Evolutionary conservation across 2,329 filamentous ascomycete genomes (phyloP).

Genomic region (Ceratocystis cacaofunesta): DNA sequence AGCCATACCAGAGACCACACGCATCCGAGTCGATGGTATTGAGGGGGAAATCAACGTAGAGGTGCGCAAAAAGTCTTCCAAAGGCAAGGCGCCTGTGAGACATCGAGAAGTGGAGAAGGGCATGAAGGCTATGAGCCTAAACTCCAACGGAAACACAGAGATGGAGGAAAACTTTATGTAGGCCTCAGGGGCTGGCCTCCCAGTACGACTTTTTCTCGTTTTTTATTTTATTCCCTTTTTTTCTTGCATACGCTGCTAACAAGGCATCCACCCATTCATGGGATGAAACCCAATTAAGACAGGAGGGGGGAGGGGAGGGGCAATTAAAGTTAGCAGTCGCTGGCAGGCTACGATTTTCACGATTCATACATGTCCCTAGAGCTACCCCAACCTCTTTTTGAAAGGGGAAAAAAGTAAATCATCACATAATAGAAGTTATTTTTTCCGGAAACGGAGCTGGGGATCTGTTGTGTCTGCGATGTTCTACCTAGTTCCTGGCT

Average conservation of each 20-base stretch:
- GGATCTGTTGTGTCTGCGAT: too few species aligned
- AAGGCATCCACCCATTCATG: too few species aligned
- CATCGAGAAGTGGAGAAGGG: slow-evolving; percentile 14
- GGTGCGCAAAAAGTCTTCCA: slow-evolving; percentile 25
- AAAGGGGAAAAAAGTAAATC: too few species aligned
- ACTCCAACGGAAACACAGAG: slow-evolving; percentile 15
- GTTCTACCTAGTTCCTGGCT: too few species aligned
- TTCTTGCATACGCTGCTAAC: neutral
- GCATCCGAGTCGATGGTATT: slow-evolving; percentile 39
- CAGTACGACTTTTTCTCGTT: neutral
- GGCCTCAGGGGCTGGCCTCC: neutral
- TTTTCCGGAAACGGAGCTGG: too few species aligned
- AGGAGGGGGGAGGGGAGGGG: too few species aligned
- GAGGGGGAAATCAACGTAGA: slow-evolving; percentile 42
- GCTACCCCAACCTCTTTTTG: too few species aligned
- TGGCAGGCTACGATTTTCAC: too few species aligned
- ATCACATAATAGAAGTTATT: too few species aligned
- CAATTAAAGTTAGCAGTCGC: too few species aligned
- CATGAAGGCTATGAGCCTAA: slow-evolving; percentile 10
- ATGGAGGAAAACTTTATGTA: slow-evolving; percentile 19
- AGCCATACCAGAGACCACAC: slow-evolving; percentile 9
- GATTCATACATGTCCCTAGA: too few species aligned
- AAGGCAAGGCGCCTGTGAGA: slow-evolving; percentile 17
- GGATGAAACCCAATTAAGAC: too few species aligned
- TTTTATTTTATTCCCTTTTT: neutral